Evolutionary conservation across 345 rosid genomes (phyloP).

Genomic region (Stellera chamaejasme): DNA sequence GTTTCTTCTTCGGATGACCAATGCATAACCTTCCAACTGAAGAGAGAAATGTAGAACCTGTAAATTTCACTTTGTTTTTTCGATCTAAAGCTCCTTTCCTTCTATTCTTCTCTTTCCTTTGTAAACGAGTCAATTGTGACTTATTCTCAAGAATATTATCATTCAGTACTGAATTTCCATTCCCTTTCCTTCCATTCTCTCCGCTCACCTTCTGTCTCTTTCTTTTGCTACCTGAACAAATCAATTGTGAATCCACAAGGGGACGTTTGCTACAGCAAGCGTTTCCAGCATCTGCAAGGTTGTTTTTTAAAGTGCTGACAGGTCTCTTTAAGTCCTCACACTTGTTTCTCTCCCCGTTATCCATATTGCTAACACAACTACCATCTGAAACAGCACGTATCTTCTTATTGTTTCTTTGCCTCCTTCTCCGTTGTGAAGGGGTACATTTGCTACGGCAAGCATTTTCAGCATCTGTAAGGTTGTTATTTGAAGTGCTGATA

Average conservation of each 20-base stretch:
- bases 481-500: too few species aligned
- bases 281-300: too few species aligned
- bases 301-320: too few species aligned
- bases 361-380: too few species aligned
- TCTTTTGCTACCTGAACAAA: constrained; percentile 3
- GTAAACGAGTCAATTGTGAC: background rate
- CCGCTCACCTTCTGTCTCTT: background rate
- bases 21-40: constrained; percentile 16
- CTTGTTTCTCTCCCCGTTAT: too few species aligned
- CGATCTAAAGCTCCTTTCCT: constrained; percentile 5
- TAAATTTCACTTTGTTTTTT: constrained; percentile 12
- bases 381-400: background rate
- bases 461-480: background rate
- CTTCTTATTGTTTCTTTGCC: background rate
- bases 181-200: background rate
- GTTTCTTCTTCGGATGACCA: constrained; percentile 40
- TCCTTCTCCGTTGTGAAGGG: background rate
- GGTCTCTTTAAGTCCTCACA: too few species aligned
- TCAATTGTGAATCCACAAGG: constrained; percentile 1
- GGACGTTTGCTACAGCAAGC: background rate
- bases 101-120: constrained; percentile 9
- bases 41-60: constrained; percentile 10
- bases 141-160: background rate
- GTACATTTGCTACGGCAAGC: background rate
- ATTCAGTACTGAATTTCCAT: background rate